Conservation (phyloP, 768 basidiomycete species). For the Cyathus striatus region DNA sequence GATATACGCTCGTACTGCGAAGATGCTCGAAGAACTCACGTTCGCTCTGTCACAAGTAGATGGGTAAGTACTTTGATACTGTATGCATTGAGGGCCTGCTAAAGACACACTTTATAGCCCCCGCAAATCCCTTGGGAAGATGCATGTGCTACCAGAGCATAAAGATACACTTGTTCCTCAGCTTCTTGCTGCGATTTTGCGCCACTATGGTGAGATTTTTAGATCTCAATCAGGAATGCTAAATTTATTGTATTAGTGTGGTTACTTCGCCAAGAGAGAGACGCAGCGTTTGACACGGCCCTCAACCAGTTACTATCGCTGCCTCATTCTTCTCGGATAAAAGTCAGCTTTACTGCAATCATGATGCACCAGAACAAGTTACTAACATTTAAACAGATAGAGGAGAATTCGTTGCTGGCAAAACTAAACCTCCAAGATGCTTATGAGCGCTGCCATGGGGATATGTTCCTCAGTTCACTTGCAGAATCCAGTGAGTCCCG, state of each 20-base stretch:
- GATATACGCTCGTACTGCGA: constrained; percentile 51
- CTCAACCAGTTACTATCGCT: constrained; percentile 54
- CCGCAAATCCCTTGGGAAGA: constrained; percentile 39
- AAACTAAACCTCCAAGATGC: constrained; percentile 75
- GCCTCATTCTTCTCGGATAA: constrained; percentile 51
- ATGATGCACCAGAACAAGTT: neutral
- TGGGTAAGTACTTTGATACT: no score
- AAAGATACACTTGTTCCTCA: constrained; percentile 55
- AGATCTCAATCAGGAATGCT: neutral
- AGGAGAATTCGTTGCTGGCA: constrained; percentile 71
- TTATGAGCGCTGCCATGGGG: constrained; percentile 71
- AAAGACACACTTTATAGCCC: constrained; percentile 25
- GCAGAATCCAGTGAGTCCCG: constrained; percentile 71
- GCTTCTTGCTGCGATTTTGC: constrained; percentile 55
- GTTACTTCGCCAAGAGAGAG: constrained; percentile 54
- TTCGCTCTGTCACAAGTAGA: no score
- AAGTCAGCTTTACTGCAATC: constrained; percentile 31
- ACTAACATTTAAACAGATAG: constrained; percentile 41
- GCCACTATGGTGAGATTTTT: constrained; percentile 55
- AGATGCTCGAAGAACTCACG: constrained; percentile 62
- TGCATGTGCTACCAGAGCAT: constrained; percentile 14
- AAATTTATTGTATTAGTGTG: constrained; percentile 42
- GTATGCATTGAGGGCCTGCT: no score
- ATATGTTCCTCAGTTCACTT: constrained; percentile 88
- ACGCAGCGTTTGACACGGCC: constrained; percentile 45